A percentile compares a stretch with the other conserved stretches of the same genome.
Conservation (phyloP, 768 basidiomycete genomes). For the Termitomyces sp. region DNA sequence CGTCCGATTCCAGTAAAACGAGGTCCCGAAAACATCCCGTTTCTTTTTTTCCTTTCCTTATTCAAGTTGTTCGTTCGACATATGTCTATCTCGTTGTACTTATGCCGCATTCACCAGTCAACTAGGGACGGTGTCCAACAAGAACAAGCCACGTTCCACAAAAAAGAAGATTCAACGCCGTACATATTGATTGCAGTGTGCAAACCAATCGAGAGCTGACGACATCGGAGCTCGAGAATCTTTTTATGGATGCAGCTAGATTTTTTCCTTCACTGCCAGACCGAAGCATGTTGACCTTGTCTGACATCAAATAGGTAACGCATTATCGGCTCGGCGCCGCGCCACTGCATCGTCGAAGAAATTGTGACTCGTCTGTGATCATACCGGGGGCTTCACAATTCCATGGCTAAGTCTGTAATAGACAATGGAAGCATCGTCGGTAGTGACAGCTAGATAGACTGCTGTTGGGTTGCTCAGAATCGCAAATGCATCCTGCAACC, state of each 20-base stretch:
- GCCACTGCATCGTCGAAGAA: not conserved
- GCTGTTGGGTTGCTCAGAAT: slow-evolving; percentile 40
- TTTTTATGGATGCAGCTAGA: too few species aligned
- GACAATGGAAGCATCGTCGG: slow-evolving; percentile 77
- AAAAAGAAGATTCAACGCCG: not conserved
- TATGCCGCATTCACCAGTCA: not conserved
- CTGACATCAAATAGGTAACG: not conserved
- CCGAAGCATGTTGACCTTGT: not conserved
- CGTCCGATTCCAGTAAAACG: not conserved
- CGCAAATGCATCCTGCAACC: slow-evolving; percentile 55
- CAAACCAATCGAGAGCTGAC: not conserved
- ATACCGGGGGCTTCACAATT: slow-evolving; percentile 69
- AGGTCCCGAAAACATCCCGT: not conserved
- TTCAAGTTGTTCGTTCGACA: not conserved
- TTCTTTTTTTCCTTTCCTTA: not conserved
- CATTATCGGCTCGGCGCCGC: not conserved
- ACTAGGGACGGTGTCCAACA: not conserved
- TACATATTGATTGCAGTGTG: not conserved
- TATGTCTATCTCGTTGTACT: not conserved
- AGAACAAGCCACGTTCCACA: not conserved
- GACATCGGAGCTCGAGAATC: not conserved
- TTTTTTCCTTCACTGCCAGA: not conserved
- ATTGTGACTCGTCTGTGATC: slow-evolving; percentile 1
- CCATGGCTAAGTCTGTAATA: slow-evolving; percentile 80
- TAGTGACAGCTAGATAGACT: slow-evolving; percentile 66